Evolutionary conservation across 306 rosid species (phyloP), one percentile per base, ranked within the genome.

Genomic region (Castanopsis chinensis): DNA sequence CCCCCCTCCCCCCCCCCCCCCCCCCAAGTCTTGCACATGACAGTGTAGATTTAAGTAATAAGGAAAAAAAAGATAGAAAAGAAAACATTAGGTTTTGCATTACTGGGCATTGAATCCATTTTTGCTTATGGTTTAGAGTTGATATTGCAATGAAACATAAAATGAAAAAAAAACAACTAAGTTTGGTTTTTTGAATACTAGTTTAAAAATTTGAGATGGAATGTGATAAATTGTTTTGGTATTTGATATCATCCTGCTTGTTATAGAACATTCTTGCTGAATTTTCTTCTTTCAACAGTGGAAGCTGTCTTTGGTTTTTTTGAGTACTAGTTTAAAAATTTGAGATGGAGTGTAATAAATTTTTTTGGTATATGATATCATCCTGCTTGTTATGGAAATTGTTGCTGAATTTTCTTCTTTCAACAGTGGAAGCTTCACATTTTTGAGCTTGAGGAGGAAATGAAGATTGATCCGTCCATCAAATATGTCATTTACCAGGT

Each of bases 401-500:
- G 63, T 63, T 75, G 69, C 53, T 80, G 60, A 20, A 4, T 5
- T 27, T 63, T 27, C 7, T 63, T 63, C 32, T 57, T 71, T 80
- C 25, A 3, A 32, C 86, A 90, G 90, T 86, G 93, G 91, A 86
- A 86, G 63, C 80, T 88, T 82, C 91, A 88, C 82, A 80, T 90
- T 73, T 89, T 85, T 73, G 91, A 90, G 83, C 91, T 90, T 37
- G 93, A 90, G 84, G 84, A 85, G 81, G 91, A 86, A 76, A 86
- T 90, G 90, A 74, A 86, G 78, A 87, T 88, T 76, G 76, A 37
- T 43, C 91, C 89, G 69, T 80, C 88, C 61, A 76, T 86, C 86
- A 90, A 90, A 80, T 88, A 88, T 84, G 85, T 86, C 78, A 75
- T 86, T 70, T 88, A 90, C 53, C 90, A 81, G 83, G 87, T 86